Percentiles rank a stretch among this genome's conserved stretches.
Evolutionary conservation across 768 basidiomycete genomes (phyloP).

Genomic region (Suillus brevipes): DNA sequence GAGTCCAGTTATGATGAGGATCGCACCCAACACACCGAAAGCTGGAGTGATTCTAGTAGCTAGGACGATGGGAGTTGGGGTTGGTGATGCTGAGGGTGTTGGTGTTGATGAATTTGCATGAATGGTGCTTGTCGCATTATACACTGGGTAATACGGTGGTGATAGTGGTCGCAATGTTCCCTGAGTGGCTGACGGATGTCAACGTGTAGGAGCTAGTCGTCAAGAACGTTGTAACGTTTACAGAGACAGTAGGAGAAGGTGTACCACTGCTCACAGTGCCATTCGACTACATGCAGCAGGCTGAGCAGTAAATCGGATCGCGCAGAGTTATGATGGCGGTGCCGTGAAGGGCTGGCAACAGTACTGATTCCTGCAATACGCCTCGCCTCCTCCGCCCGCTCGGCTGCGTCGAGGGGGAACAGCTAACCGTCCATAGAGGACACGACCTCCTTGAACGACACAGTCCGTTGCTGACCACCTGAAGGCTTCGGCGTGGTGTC

Average conservation of each 20-base stretch:
- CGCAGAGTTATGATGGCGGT: conserved; percentile 22
- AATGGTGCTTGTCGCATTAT: conserved; percentile 62
- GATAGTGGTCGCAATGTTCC: conserved; percentile 48
- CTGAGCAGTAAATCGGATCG: conserved; percentile 42
- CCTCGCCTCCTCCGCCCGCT: conserved; percentile 33
- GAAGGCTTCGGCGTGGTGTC: conserved; percentile 12
- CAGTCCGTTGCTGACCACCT: conserved; percentile 31
- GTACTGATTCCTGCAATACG: conserved; percentile 29
- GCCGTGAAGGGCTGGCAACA: conserved; percentile 10
- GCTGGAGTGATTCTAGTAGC: conserved; percentile 80
- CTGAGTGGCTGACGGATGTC: conserved; percentile 48
- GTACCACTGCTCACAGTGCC: conserved; percentile 28
- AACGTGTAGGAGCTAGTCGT: conserved; percentile 54
- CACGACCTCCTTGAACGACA: conserved; percentile 59
- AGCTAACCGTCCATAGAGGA: conserved; percentile 58
- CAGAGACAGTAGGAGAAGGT: conserved; percentile 20
- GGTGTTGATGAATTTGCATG: conserved; percentile 50
- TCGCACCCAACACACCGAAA: conserved; percentile 84
- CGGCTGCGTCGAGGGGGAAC: conserved; percentile 44
- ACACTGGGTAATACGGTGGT: conserved; percentile 56
- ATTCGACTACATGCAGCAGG: conserved; percentile 45
- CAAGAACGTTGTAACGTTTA: conserved; percentile 52
- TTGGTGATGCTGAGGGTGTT: conserved; percentile 36
- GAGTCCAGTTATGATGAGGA: conserved; percentile 87
- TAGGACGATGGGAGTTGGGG: conserved; percentile 38